Evolutionary conservation across 2,329 filamentous ascomycete genomes (phyloP).

Genomic region (Helminthosporium solani): DNA sequence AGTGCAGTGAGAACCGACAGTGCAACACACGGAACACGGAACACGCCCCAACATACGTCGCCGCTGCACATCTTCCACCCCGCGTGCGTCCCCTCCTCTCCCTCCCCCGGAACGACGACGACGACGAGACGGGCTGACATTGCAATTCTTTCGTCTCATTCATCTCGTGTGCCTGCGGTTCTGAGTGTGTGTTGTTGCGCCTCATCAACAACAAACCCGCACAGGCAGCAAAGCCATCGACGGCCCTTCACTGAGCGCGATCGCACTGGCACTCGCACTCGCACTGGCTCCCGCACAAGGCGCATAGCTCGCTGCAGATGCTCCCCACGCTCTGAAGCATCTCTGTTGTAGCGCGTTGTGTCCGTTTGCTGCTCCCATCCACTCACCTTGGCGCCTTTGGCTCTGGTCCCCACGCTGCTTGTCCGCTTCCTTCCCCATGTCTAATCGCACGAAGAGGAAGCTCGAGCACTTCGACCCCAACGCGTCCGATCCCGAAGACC

Average conservation of each 20-base stretch:
- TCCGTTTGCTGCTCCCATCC: conserved; percentile 20
- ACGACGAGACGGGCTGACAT: not conserved
- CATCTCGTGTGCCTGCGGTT: not conserved
- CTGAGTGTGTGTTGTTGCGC: conserved; percentile 16
- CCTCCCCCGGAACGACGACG: conserved; percentile 2
- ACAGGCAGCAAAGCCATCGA: conserved; percentile 21
- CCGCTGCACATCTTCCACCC: not conserved
- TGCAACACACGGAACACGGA: too few relatives aligned
- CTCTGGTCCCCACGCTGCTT: conserved; percentile 20
- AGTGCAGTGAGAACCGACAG: too few relatives aligned
- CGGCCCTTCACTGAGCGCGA: conserved; percentile 14
- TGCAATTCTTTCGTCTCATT: conserved; percentile 1
- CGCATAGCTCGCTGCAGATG: conserved; percentile 26
- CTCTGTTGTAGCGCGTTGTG: conserved; percentile 25
- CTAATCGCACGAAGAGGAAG: conserved; percentile 44
- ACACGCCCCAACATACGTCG: not conserved
- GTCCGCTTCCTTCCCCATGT: conserved; percentile 34
- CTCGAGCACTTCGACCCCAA: conserved; percentile 40
- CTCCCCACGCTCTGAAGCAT: conserved; percentile 12
- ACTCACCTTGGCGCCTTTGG: conserved; percentile 19
- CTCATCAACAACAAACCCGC: conserved; percentile 19
- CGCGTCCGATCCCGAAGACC: conserved; percentile 42
- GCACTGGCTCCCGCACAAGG: conserved; percentile 27
- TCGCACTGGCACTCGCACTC: not conserved
- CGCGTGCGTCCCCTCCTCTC: not conserved